Conservation (phyloP, 2,329 filamentous ascomycete species). For the Fusarium graminum region DNA sequence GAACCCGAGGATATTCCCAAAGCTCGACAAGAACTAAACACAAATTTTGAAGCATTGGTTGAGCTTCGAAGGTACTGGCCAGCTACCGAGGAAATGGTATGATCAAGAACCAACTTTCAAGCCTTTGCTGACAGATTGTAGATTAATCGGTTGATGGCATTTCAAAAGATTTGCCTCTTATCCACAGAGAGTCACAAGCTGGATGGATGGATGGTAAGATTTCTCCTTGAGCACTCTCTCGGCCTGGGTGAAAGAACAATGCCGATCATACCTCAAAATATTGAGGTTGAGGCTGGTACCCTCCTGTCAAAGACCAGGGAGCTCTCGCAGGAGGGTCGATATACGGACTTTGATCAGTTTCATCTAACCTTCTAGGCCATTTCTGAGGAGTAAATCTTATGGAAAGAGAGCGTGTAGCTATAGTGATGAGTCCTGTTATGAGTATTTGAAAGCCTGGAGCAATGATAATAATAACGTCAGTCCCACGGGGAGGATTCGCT, state of each 20-base stretch:
- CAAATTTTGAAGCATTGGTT: conserved; percentile 6
- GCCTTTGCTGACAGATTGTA: not conserved
- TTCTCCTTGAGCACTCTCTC: conserved; percentile 13
- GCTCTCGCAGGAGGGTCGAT: not conserved
- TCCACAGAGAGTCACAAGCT: conserved; percentile 4
- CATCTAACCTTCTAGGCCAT: too few relatives aligned
- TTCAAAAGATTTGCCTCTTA: conserved; percentile 1
- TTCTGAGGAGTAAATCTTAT: too few relatives aligned
- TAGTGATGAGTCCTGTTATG: too few relatives aligned
- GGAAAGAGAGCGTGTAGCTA: too few relatives aligned
- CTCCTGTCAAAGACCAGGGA: not conserved
- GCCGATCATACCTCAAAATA: fast-evolving
- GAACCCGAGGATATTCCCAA: conserved; percentile 1
- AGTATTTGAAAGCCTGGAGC: too few relatives aligned
- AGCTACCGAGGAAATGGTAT: not conserved
- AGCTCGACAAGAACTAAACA: conserved; percentile 6
- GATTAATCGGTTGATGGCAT: conserved; percentile 5
- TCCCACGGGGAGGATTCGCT: not conserved
- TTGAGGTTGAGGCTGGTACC: not conserved
- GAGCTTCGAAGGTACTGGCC: conserved; percentile 9
- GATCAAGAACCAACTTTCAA: fast-evolving
- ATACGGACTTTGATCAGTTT: conserved; percentile 1
- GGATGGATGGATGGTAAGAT: conserved; percentile 18
- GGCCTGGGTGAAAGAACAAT: not conserved
- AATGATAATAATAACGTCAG: not conserved